Evolutionary conservation across 2,329 filamentous ascomycete genomes (phyloP).

Genomic region (Pseudocercospora macadamiae): DNA sequence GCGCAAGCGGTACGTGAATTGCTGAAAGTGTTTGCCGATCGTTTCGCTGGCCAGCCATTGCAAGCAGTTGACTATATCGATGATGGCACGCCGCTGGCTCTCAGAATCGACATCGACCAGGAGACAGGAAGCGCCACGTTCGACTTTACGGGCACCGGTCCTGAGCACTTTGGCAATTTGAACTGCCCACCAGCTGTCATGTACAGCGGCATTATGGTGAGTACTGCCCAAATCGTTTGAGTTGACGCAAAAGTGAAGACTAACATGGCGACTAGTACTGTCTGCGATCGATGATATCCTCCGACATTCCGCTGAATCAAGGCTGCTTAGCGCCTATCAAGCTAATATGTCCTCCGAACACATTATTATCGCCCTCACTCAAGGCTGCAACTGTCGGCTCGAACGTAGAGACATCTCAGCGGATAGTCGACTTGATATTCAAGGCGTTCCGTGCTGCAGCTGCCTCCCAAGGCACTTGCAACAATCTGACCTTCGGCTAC

Average conservation of each 20-base stretch:
- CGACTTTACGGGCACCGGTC: slow-evolving; percentile 47
- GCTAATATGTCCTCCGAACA: slow-evolving; percentile 33
- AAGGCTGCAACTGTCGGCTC: slow-evolving; percentile 37
- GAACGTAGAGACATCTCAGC: slow-evolving; percentile 37
- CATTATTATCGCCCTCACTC: slow-evolving; percentile 36
- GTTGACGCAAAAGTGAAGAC: slow-evolving; percentile 4
- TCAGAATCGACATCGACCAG: slow-evolving; percentile 41
- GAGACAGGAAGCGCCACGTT: slow-evolving; percentile 40
- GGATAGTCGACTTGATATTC: slow-evolving; percentile 39
- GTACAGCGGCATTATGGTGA: slow-evolving; percentile 72
- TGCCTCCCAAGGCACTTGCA: slow-evolving; percentile 37
- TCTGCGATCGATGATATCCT: slow-evolving; percentile 38
- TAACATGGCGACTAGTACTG: slow-evolving; percentile 40
- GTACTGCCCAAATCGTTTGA: neutral
- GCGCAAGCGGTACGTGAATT: slow-evolving; percentile 40
- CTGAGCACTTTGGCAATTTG: slow-evolving; percentile 60
- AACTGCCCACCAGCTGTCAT: slow-evolving; percentile 66
- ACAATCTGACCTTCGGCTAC: slow-evolving; percentile 38
- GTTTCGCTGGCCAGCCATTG: slow-evolving; percentile 27
- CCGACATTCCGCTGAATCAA: slow-evolving; percentile 55
- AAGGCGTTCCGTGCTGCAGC: slow-evolving; percentile 38
- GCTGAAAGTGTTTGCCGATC: slow-evolving; percentile 31
- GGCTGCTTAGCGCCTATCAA: slow-evolving; percentile 37
- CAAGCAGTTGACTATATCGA: slow-evolving; percentile 46
- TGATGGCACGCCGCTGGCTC: slow-evolving; percentile 42